Evolutionary conservation across 208 protist species (phyloP).

Genomic region (Leishmania guyanensis): DNA sequence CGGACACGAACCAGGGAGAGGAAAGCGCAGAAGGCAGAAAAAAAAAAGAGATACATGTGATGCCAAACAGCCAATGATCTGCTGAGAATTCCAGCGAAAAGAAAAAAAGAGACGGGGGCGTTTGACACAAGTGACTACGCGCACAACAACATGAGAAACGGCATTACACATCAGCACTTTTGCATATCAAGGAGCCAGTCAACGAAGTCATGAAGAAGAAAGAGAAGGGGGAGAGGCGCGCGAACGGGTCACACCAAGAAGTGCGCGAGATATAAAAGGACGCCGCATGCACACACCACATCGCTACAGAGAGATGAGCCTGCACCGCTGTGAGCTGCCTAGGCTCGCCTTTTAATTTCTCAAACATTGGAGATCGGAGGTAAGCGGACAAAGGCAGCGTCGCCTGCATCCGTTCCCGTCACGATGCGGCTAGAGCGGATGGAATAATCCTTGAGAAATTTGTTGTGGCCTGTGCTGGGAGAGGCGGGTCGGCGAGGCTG

Average conservation of each 20-base stretch:
- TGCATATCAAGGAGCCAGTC: not conserved
- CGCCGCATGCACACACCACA: not conserved
- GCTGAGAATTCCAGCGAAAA: not conserved
- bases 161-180: not conserved
- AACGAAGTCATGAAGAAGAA: not conserved
- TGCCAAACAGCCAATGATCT: not conserved
- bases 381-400: conserved; percentile 6
- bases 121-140: not conserved
- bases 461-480: not conserved
- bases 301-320: not conserved
- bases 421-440: conserved; percentile 14
- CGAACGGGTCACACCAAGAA: not conserved
- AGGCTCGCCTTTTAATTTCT: not conserved
- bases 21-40: not conserved
- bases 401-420: conserved; percentile 6
- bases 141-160: not conserved
- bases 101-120: not conserved
- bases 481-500: conserved; percentile 15
- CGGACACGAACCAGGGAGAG: not conserved
- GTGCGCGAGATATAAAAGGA: not conserved
- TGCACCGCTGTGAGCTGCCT: not conserved
- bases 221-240: not conserved
- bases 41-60: not conserved
- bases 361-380: conserved; percentile 20
- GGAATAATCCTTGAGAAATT: conserved; percentile 9